Evolutionary conservation across 139 green algal genomes (phyloP).

Genomic region (Mychonastes homosphaera): DNA sequence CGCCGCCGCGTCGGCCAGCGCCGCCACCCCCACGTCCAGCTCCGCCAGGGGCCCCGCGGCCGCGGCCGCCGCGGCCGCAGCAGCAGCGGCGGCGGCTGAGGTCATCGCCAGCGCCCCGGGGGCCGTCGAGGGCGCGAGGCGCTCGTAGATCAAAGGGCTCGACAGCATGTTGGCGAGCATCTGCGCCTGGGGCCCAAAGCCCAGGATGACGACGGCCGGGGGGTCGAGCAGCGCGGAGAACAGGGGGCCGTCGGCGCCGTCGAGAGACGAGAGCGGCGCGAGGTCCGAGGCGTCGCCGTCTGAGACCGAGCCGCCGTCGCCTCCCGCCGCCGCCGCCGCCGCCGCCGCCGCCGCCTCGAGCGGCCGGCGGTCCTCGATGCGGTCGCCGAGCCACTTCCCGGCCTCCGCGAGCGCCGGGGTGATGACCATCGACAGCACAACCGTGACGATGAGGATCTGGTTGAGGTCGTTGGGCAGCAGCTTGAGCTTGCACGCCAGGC

Average conservation of each 20-base stretch:
- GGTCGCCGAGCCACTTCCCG: conserved; percentile 37
- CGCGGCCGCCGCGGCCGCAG: too few species aligned
- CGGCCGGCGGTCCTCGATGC: neutral
- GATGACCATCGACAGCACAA: conserved; percentile 90
- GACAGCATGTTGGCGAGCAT: conserved; percentile 79
- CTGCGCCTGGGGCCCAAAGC: conserved; percentile 46
- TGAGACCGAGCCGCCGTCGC: neutral
- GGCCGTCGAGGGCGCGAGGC: too few species aligned
- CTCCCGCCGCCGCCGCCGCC: neutral
- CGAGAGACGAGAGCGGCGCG: too few species aligned
- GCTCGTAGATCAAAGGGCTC: conserved; percentile 50
- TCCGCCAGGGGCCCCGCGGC: too few species aligned
- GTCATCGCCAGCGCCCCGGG: too few species aligned
- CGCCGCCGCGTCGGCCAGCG: too few species aligned
- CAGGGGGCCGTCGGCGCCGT: neutral
- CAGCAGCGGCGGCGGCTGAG: too few species aligned
- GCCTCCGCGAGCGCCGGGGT: conserved; percentile 70
- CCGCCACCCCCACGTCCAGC: too few species aligned
- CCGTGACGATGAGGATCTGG: conserved; percentile 86
- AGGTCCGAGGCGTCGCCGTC: too few species aligned
- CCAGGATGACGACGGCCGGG: conserved; percentile 51
- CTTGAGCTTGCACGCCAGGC: conserved; percentile 52
- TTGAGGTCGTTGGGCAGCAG: conserved; percentile 69
- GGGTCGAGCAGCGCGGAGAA: neutral
- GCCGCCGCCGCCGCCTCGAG: neutral